Conservation (phyloP, 257 asterid species). For the Marsdenia floribunda region DNA sequence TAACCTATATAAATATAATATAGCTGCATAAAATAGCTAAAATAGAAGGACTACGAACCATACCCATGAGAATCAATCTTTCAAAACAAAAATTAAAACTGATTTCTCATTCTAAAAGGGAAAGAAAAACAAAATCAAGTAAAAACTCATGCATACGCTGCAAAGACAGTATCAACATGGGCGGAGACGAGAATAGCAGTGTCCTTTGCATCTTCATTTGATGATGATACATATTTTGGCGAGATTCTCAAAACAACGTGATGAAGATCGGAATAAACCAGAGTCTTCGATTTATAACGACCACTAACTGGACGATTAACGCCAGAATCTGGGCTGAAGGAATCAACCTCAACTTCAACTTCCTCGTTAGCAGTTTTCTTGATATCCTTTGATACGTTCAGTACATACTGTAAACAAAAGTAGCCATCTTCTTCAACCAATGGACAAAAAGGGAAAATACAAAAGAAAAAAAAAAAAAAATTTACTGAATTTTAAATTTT, state of each 20-base stretch:
- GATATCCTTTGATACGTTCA: conserved; percentile 51
- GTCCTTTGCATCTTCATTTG: conserved; percentile 38
- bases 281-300: conserved; percentile 73
- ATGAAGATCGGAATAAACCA: conserved; percentile 83
- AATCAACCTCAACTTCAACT: conserved; percentile 80
- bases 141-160: conserved; percentile 44
- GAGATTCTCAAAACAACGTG: conserved; percentile 70
- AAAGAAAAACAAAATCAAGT: conserved; percentile 2
- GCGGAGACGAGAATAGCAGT: conserved; percentile 93
- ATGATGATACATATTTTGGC: conserved; percentile 58
- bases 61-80: neutral
- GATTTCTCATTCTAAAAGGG: neutral
- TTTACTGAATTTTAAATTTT: no score
- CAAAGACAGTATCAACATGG: conserved; percentile 86
- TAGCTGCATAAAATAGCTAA: neutral
- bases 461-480: no score
- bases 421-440: neutral
- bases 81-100: neutral
- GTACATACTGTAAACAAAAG: conserved; percentile 62
- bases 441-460: no score
- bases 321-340: conserved; percentile 66
- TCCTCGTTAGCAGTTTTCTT: conserved; percentile 81
- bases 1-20: no score
- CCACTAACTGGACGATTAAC: conserved; percentile 65
- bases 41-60: neutral